Evolutionary conservation across 305 asterid species (phyloP).

Genomic region (Rubia peregrina): DNA sequence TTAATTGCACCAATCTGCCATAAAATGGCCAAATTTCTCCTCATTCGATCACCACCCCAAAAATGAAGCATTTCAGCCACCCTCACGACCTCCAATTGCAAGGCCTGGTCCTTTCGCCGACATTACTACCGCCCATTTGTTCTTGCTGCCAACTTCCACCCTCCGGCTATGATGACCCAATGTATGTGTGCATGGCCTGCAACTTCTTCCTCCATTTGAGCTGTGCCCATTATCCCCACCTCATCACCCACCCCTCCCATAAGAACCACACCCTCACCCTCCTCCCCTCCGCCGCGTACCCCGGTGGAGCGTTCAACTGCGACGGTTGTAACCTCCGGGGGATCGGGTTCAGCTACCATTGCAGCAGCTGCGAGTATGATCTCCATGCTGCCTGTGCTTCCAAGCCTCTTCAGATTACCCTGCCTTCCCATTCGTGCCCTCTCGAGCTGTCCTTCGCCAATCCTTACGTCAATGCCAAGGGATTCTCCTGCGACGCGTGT

Average conservation of each 20-base stretch:
- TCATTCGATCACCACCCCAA: neutral
- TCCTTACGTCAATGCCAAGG: conserved; percentile 32
- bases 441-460: conserved; percentile 37
- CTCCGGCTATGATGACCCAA: neutral
- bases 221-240: conserved; percentile 39
- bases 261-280: conserved; percentile 27
- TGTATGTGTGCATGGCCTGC: conserved; percentile 43
- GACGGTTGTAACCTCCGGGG: conserved; percentile 48
- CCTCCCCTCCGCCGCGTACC: conserved; percentile 32
- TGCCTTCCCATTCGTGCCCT: conserved; percentile 39
- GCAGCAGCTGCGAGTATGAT: conserved; percentile 43
- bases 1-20: neutral
- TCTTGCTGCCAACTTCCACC: neutral
- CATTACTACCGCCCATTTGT: neutral
- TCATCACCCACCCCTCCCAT: conserved; percentile 57
- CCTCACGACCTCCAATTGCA: neutral
- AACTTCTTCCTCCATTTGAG: conserved; percentile 44
- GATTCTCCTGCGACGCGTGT: conserved; percentile 54
- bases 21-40: neutral
- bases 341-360: conserved; percentile 57
- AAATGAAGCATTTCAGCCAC: conserved; percentile 3
- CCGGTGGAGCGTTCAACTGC: conserved; percentile 52
- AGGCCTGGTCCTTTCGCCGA: neutral
- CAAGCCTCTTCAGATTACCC: conserved; percentile 34
- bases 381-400: conserved; percentile 52